phyloP scores from a whole-genome alignment of 1,284 basidiomycete species.

The Stereum hirsutum region DNA sequence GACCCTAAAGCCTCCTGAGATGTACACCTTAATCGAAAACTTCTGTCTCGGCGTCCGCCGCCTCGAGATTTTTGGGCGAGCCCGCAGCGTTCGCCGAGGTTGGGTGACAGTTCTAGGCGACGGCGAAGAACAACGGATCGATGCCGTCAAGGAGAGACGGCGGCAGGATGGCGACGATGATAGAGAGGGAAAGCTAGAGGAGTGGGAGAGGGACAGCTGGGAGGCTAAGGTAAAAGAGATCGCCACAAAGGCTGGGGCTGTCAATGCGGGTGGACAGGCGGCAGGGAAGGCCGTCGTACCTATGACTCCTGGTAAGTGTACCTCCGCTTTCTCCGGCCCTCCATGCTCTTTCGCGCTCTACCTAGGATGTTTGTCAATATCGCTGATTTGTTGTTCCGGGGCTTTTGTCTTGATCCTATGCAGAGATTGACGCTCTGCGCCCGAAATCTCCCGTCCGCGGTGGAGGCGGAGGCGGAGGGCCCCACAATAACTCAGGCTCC shows the following conservation, averaged over 20 bases:
- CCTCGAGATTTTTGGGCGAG: conserved; percentile 83
- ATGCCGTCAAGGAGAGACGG: conserved; percentile 16
- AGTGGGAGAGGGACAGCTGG: conserved; percentile 5
- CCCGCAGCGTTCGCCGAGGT: conserved; percentile 70
- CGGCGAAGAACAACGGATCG: conserved; percentile 47
- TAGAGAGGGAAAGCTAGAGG: conserved; percentile 24
- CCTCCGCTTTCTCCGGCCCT: neutral
- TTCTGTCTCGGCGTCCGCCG: conserved; percentile 93
- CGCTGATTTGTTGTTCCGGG: too few species aligned
- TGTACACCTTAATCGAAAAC: conserved; percentile 94
- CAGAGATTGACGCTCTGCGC: conserved; percentile 77
- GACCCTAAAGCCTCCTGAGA: conserved; percentile 85
- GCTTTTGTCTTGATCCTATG: too few species aligned
- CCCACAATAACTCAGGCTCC: conserved; percentile 8
- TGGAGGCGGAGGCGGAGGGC: conserved; percentile 17
- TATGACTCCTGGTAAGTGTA: conserved; percentile 1
- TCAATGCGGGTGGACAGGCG: too few species aligned
- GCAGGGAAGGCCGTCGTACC: conserved; percentile 1
- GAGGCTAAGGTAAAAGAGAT: neutral
- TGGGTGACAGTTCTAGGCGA: conserved; percentile 85
- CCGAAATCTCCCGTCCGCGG: conserved; percentile 75
- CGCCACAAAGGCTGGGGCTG: too few species aligned
- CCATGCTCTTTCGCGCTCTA: neutral
- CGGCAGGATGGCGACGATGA: conserved; percentile 11
- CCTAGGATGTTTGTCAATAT: too few species aligned